Evolutionary conservation across 345 rosid species (phyloP).

Genomic region (Syzygium oleosum): DNA sequence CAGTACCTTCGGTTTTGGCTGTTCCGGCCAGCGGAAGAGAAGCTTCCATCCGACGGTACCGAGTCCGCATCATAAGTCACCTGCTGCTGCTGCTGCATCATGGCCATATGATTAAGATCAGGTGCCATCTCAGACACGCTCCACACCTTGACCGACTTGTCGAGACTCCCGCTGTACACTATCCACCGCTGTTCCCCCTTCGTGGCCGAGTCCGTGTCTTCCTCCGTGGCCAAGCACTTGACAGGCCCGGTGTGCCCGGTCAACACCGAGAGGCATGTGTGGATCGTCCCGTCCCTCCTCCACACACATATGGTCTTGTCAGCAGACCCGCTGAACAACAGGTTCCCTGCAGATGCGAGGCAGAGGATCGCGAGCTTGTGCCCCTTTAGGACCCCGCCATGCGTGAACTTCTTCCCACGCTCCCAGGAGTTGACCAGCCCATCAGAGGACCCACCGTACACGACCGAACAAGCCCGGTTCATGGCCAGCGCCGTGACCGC

Average conservation of each 20-base stretch:
- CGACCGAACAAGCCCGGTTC: constrained; percentile 26
- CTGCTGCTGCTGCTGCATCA: constrained; percentile 30
- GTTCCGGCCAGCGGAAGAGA: background rate
- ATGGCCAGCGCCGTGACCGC: constrained; percentile 85
- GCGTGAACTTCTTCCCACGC: constrained; percentile 51
- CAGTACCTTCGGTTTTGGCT: constrained; percentile 23
- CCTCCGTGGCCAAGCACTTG: constrained; percentile 79
- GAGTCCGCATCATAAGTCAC: constrained; percentile 20
- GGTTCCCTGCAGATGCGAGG: constrained; percentile 56
- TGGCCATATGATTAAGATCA: constrained; percentile 27
- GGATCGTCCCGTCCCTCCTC: constrained; percentile 62
- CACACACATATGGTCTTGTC: constrained; percentile 95
- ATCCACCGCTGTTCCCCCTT: constrained; percentile 53
- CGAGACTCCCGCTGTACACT: constrained; percentile 86
- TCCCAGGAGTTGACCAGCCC: constrained; percentile 90
- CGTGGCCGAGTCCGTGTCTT: constrained; percentile 33
- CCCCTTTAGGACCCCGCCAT: constrained; percentile 73
- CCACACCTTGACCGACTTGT: constrained; percentile 94
- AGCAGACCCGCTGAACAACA: constrained; percentile 89
- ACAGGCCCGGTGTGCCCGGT: constrained; percentile 95
- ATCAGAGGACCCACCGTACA: constrained; percentile 88
- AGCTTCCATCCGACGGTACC: constrained; percentile 15
- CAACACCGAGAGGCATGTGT: constrained; percentile 75
- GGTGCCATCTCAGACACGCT: constrained; percentile 60
- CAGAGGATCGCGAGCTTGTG: constrained; percentile 92